Evolutionary conservation across 768 basidiomycete genomes (phyloP).

Genomic region (Auricularia auricula-judae): DNA sequence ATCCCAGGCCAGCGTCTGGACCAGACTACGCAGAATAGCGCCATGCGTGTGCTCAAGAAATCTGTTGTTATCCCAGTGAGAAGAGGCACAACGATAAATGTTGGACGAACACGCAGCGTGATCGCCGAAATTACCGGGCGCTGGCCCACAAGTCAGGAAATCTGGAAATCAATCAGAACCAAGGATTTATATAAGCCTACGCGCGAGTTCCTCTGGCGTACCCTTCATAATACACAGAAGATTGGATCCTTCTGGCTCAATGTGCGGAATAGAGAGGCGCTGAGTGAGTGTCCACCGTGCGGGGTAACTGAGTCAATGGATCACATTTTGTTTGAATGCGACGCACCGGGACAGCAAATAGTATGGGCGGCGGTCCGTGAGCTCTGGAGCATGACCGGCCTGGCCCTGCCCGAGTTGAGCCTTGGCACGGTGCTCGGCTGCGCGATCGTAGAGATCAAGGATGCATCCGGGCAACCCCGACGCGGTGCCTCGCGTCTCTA

Average conservation of each 20-base stretch:
- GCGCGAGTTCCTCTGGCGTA: not conserved
- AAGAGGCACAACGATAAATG: not conserved
- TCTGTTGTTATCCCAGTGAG: not conserved
- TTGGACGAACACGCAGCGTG: not conserved
- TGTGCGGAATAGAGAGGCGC: not conserved
- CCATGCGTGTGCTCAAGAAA: not conserved
- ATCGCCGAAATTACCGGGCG: not conserved
- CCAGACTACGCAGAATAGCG: not conserved
- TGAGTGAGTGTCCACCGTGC: not conserved
- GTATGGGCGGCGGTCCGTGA: not conserved
- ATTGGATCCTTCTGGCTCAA: not conserved
- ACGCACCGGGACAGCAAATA: conserved; percentile 14
- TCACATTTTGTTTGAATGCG: conserved; percentile 20
- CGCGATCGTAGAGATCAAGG: not conserved
- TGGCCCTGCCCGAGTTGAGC: not conserved
- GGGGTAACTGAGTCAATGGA: not conserved
- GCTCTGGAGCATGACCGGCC: not conserved
- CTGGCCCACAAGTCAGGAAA: not conserved
- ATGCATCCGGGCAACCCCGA: not conserved
- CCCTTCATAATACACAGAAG: not conserved
- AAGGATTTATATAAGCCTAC: not conserved
- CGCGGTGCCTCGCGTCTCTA: not conserved
- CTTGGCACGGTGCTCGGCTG: not conserved
- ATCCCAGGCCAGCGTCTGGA: no score
- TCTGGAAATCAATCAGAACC: not conserved